These are phyloP conservation scores for Sergeia podlipaevii DNA, from an alignment of 208 protist species.

Conservation along the genomic window DNA sequence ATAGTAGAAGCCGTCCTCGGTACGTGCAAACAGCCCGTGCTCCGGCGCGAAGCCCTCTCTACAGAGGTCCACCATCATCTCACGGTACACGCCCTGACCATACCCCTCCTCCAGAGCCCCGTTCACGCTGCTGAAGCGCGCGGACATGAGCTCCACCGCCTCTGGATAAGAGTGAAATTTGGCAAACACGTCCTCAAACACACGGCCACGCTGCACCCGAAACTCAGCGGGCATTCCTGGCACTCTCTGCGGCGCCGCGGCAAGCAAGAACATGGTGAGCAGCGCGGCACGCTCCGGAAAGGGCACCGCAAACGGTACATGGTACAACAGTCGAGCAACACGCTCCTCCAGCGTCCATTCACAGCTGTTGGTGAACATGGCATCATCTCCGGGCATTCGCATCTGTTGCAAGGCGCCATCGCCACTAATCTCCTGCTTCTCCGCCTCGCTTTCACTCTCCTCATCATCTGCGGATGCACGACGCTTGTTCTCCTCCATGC, in stretches of 20 bases:
- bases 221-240: constrained; percentile 9
- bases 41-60: constrained; percentile 74
- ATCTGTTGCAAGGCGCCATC: no score
- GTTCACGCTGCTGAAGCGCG: constrained; percentile 53
- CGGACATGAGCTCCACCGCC: constrained; percentile 38
- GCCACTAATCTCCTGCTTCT: constrained; percentile 10
- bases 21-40: constrained; percentile 85
- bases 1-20: constrained; percentile 82
- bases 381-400: constrained; percentile 36
- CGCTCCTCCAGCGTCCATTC: constrained; percentile 45
- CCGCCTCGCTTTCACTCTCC: background rate
- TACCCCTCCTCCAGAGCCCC: constrained; percentile 78
- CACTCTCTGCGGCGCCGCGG: constrained; percentile 13
- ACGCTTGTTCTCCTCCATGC: background rate
- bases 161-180: constrained; percentile 43
- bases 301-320: constrained; percentile 66
- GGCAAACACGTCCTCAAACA: constrained; percentile 84
- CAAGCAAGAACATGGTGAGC: constrained; percentile 49
- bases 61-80: constrained; percentile 82
- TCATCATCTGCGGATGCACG: background rate
- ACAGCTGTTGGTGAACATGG: constrained; percentile 32
- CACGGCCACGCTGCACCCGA: constrained; percentile 48
- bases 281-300: constrained; percentile 67
- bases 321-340: constrained; percentile 56
- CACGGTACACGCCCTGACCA: constrained; percentile 90